Evolutionary conservation across 2,329 filamentous ascomycete genomes (phyloP), one percentile per base, ranked within the genome.

Genomic region (Acephala macrosclerotiorum): DNA sequence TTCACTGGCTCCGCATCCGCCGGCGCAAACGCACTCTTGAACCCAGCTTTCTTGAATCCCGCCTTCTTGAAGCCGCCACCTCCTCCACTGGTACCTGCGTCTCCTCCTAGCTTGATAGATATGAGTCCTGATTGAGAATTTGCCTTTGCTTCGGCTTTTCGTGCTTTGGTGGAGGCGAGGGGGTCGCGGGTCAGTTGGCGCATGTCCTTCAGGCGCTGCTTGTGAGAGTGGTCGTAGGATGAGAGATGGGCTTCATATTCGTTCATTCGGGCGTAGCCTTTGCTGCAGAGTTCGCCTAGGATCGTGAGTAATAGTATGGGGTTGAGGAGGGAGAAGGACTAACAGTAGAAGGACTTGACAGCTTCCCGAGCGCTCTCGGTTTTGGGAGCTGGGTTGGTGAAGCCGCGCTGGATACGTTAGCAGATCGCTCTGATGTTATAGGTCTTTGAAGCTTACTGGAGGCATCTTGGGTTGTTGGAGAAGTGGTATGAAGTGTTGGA

Each of bases 211-310:
- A 94, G 86, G 58, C 92, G 91, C 81, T 96, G 94, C 78, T 94
- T 94, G 80, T 99, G 96, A 73, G 92, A 92, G 80, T 99, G 96
- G 77, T 98, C 96, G 79, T 98, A 98, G 74, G 92, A 96, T 69
- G 89, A 89, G 64, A 97, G 92, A 78, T 99, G 96, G 8, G 94
- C 91, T 79, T 98, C 95, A 78, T 96, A 97, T 78, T 98, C 95
- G 76, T 96, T 95, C 85, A 97, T 95, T 63, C 96, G 93, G 1
- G 90, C 89, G 80, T 98, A 99, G 73, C 94, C 95, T 81, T 98
- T 98, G 70, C 91, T 89, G 82, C 96, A 98, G 62, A 98, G 87
- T 47, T 89, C 87, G 82, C 88, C 83, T 83, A 64, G 1, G 1
- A 8, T 40, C 33, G 61, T 70, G 45, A 72, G 67, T 49, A 47